These are phyloP conservation scores for Aspergillus japonicus DNA, from an alignment of 2,329 filamentous ascomycete species.

Conservation along the genomic window DNA sequence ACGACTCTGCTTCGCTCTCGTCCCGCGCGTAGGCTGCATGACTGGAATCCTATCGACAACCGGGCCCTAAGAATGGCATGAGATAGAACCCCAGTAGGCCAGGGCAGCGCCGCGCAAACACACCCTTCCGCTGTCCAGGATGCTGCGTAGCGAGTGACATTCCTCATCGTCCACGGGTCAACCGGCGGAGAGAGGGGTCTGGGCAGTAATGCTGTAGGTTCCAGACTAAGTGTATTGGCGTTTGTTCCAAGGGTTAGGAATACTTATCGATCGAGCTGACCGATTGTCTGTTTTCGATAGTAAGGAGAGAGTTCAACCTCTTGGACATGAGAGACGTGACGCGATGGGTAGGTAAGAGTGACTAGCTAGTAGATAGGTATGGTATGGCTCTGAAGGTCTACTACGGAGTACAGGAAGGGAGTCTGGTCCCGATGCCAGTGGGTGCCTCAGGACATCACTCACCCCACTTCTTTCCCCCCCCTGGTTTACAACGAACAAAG, in stretches of 20 bases:
- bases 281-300: neutral
- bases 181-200: neutral
- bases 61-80: neutral
- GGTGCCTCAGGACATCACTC: neutral
- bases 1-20: neutral
- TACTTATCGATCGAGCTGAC: neutral
- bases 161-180: neutral
- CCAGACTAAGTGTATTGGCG: neutral
- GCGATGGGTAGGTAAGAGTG: neutral
- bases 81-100: neutral
- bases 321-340: neutral
- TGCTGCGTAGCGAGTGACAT: constrained; percentile 1
- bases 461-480: neutral
- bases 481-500: neutral
- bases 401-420: no score
- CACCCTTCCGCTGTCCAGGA: neutral
- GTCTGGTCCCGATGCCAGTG: neutral
- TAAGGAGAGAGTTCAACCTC: neutral
- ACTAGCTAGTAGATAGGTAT: no score
- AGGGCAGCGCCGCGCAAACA: neutral
- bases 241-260: neutral
- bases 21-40: neutral
- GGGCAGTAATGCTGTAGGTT: constrained; percentile 5
- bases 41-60: neutral
- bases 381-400: no score